Conservation (phyloP, 2,329 filamentous ascomycete genomes). For the Sclerotinia borealis region DNA sequence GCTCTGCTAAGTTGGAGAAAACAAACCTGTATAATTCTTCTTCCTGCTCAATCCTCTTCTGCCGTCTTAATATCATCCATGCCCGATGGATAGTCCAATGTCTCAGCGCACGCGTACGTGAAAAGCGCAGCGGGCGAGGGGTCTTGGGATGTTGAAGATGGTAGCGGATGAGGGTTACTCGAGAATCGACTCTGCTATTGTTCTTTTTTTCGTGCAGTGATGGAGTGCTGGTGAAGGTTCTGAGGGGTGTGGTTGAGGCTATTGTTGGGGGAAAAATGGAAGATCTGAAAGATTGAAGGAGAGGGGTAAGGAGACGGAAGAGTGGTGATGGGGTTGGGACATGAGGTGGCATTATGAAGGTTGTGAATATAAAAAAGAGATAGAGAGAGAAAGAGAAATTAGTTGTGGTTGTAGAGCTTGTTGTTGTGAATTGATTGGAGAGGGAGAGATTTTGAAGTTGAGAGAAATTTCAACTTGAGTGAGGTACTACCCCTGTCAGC, state of each 20-base stretch:
- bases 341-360: constrained; percentile 18
- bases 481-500: neutral
- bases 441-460: neutral
- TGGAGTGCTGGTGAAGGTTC: constrained; percentile 22
- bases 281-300: constrained; percentile 22
- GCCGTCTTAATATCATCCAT: constrained; percentile 74
- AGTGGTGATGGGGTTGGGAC: constrained; percentile 20
- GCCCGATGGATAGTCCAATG: constrained; percentile 99
- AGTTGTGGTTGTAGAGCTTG: neutral
- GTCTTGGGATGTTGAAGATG: constrained; percentile 62
- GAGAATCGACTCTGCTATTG: constrained; percentile 24
- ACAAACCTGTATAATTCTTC: constrained; percentile 64
- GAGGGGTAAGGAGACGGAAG: constrained; percentile 24
- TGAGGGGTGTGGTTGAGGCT: constrained; percentile 5
- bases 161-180: constrained; percentile 57
- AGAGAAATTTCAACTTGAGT: constrained; percentile 1
- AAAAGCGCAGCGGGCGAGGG: constrained; percentile 78
- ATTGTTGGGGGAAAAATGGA: constrained; percentile 8
- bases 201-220: constrained; percentile 10
- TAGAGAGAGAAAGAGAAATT: no score
- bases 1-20: neutral
- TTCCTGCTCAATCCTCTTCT: constrained; percentile 58
- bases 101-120: constrained; percentile 76
- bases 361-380: neutral
- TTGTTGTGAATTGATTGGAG: neutral